Evolutionary conservation across 495 filamentous ascomycete species (phyloP).

Genomic region (Parmelia sp.): DNA sequence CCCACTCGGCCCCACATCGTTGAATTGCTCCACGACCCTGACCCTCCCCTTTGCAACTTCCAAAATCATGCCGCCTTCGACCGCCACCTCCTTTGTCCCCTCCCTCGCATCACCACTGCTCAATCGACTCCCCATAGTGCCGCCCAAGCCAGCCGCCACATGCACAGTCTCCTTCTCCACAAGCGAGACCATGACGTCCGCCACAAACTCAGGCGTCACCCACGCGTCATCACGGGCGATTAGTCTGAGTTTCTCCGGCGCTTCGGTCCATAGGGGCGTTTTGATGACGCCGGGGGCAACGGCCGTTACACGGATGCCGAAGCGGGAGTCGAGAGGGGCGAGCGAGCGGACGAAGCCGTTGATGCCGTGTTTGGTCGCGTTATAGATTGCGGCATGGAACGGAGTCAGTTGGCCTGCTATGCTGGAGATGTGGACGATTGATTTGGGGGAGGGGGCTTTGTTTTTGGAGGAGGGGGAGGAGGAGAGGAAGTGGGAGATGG

Average conservation of each 20-base stretch:
- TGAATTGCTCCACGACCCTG: constrained; percentile 45
- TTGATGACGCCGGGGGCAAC: constrained; percentile 63
- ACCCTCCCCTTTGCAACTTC: constrained; percentile 53
- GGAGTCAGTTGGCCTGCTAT: constrained; percentile 54
- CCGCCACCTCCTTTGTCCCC: constrained; percentile 11
- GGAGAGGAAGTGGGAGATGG: constrained; percentile 52
- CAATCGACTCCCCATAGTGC: background rate
- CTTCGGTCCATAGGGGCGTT: constrained; percentile 62
- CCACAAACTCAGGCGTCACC: constrained; percentile 60
- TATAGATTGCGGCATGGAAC: constrained; percentile 51
- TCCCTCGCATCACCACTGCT: background rate
- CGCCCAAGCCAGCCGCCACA: constrained; percentile 25
- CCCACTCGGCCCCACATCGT: constrained; percentile 52
- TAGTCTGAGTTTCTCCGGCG: constrained; percentile 59
- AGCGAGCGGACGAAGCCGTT: constrained; percentile 54
- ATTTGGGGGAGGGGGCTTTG: constrained; percentile 31
- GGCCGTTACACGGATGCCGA: constrained; percentile 57
- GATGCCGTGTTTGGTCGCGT: constrained; percentile 57
- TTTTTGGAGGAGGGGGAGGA: constrained; percentile 32
- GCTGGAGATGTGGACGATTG: constrained; percentile 55
- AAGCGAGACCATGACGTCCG: constrained; percentile 55
- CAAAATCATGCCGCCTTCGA: constrained; percentile 46
- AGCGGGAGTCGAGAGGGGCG: constrained; percentile 40
- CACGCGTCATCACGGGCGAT: constrained; percentile 49
- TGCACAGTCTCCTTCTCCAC: constrained; percentile 41